Evolutionary conservation across 192 early-diverging fungal species (phyloP).

Genomic region (Powellomyces hirtus): DNA sequence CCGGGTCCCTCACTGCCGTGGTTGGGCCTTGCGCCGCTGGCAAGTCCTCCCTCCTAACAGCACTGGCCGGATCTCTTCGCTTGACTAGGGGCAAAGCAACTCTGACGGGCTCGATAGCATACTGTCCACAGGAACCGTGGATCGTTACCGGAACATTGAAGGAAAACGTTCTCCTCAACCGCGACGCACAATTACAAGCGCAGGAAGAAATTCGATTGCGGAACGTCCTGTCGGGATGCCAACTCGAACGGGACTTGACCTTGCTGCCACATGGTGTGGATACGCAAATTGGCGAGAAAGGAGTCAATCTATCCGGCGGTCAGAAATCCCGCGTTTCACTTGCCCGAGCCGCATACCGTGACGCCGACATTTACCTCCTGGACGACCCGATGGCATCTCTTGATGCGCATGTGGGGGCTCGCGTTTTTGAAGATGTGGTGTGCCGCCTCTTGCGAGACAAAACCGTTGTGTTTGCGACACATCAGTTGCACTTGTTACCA

Average conservation of each 20-base stretch:
- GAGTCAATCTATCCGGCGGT: constrained; percentile 89
- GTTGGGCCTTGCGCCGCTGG: constrained; percentile 78
- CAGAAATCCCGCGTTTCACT: constrained; percentile 75
- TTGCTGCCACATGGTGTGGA: constrained; percentile 30
- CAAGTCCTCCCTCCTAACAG: constrained; percentile 77
- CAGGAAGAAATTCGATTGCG: neutral
- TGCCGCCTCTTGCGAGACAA: constrained; percentile 15
- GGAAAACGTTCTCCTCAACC: constrained; percentile 38
- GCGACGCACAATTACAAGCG: constrained; percentile 15
- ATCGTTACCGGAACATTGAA: constrained; percentile 33
- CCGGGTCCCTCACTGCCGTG: constrained; percentile 65
- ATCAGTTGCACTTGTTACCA: constrained; percentile 31
- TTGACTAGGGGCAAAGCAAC: constrained; percentile 46
- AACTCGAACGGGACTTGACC: constrained; percentile 34
- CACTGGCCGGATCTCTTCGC: constrained; percentile 43
- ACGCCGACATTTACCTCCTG: constrained; percentile 63
- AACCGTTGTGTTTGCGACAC: constrained; percentile 31
- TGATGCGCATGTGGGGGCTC: constrained; percentile 17
- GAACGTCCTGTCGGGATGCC: constrained; percentile 18
- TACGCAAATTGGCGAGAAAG: constrained; percentile 66
- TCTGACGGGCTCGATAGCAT: constrained; percentile 41
- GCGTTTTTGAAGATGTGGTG: constrained; percentile 24
- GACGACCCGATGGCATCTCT: constrained; percentile 16
- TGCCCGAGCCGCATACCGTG: constrained; percentile 61
- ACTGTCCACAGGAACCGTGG: constrained; percentile 39